A percentile compares a stretch with the other conserved stretches of the same genome.
phyloP scores from a whole-genome alignment of 768 basidiomycete species.

The Psilocybe tampanensis region DNA sequence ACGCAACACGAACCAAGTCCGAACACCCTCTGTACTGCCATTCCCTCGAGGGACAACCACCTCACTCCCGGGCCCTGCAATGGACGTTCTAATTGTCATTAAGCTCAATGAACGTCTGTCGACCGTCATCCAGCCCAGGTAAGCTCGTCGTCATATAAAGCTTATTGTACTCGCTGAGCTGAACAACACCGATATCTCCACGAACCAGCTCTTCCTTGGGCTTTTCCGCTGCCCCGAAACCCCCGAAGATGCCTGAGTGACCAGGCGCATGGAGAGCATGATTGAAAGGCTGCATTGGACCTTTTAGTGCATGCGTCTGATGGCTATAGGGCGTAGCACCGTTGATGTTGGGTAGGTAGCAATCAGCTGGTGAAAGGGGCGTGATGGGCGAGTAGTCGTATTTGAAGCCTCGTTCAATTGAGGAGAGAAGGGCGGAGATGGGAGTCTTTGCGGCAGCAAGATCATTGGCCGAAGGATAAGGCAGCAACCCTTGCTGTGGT shows the following conservation, averaged over 20 bases:
- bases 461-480: conserved; percentile 5
- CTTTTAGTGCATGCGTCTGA: conserved; percentile 22
- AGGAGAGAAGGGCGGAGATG: conserved; percentile 62
- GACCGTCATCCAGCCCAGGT: conserved; percentile 17
- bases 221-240: conserved; percentile 8
- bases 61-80: neutral
- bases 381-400: conserved; percentile 54
- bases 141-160: conserved; percentile 16
- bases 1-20: neutral
- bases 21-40: neutral
- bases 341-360: conserved; percentile 23
- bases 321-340: conserved; percentile 25
- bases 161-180: conserved; percentile 20
- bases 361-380: conserved; percentile 52
- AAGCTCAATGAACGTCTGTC: conserved; percentile 18
- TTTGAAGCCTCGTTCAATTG: conserved; percentile 72
- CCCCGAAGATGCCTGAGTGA: conserved; percentile 17
- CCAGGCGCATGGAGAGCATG: conserved; percentile 23
- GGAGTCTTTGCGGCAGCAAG: conserved; percentile 47
- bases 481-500: conserved; percentile 19
- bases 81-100: conserved; percentile 5
- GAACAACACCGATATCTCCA: conserved; percentile 23
- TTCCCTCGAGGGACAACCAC: neutral
- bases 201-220: conserved; percentile 12
- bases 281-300: conserved; percentile 27